These are phyloP conservation scores for Didymella lethalis DNA, from an alignment of 2,329 filamentous ascomycete genomes.

Conservation along the genomic window DNA sequence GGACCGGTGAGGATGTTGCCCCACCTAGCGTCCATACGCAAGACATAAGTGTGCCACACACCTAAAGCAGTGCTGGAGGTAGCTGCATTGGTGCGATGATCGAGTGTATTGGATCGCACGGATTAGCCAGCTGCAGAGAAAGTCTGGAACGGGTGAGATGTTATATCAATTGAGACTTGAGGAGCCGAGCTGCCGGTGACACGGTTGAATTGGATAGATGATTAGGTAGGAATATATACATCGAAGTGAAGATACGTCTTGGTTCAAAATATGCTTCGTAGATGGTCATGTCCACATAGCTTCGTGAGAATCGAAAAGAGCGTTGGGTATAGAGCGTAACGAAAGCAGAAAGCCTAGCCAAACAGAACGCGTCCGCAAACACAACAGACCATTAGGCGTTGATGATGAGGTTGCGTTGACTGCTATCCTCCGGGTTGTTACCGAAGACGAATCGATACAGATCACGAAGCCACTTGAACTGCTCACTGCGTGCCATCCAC, in stretches of 20 bases:
- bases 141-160: neutral
- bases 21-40: constrained; percentile 13
- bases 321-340: constrained; percentile 22
- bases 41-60: constrained; percentile 5
- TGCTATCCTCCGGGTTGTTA: constrained; percentile 80
- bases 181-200: neutral
- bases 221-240: constrained; percentile 17
- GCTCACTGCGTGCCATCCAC: constrained; percentile 74
- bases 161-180: neutral
- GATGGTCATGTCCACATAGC: constrained; percentile 10
- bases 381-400: constrained; percentile 37
- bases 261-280: constrained; percentile 9
- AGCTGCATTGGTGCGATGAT: no score
- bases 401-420: constrained; percentile 71
- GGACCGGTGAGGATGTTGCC: constrained; percentile 19
- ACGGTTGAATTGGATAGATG: neutral
- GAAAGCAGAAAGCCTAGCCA: constrained; percentile 15
- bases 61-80: neutral
- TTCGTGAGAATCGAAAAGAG: constrained; percentile 18
- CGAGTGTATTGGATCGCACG: neutral
- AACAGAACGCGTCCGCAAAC: constrained; percentile 5
- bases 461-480: constrained; percentile 82
- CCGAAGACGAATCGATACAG: constrained; percentile 86
- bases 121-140: constrained; percentile 6
- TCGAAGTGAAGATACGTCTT: constrained; percentile 8